Base-by-base conservation (phyloP, 2,329 filamentous ascomycete species). In the Apiospora kogelbergensis region DNA sequence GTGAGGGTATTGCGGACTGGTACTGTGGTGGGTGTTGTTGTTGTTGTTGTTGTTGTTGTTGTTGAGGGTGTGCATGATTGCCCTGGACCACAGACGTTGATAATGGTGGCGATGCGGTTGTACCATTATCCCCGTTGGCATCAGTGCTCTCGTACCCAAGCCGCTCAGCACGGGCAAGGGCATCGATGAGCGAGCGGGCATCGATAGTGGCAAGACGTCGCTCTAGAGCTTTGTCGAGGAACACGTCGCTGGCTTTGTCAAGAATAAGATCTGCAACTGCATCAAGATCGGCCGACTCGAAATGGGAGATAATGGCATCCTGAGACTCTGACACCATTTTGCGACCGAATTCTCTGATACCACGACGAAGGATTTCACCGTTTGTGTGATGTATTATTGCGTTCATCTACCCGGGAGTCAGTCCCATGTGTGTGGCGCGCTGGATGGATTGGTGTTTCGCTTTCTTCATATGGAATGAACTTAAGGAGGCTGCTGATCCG, bases 141-240 rank as follows among this genome's bases (percentile, higher is more conserved):
- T 66, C 42, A 10, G 9, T 53, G 65, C 44, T 53, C 65, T 88
- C 83, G 68, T 89, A 89, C 2, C 88, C 88, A 0, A 89, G 81
- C 2, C 88, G 85, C 72, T 88, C 85, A 1, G 87, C 86, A 44
- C 83, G 80, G 1, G 87, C 87, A 24, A 89, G 80, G 17, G 86
- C 85, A 69, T 89, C 88, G 67, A 89, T 84, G 3, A 89, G 81
- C 17, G 84, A 81, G 33, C 85, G 82, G 0, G 86, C 86, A 11
- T 83, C 82, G 66, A 89, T 89, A 1, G 85, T 87, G 63, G 81
- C 80, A 3, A 89, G 79, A 0, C 87, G 84, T 67, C 77, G 80
- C 22, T 84, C 83, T n/a, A 89, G 74, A 3, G 83, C 85, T 67
- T 80, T 82, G 73, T 89, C 87, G 1, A 89, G 80, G 67, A 89